Percentiles rank a stretch among this genome's conserved stretches.
phyloP scores from a whole-genome alignment of 2,329 filamentous ascomycete genomes.

The Chaetomiaceae sp. region DNA sequence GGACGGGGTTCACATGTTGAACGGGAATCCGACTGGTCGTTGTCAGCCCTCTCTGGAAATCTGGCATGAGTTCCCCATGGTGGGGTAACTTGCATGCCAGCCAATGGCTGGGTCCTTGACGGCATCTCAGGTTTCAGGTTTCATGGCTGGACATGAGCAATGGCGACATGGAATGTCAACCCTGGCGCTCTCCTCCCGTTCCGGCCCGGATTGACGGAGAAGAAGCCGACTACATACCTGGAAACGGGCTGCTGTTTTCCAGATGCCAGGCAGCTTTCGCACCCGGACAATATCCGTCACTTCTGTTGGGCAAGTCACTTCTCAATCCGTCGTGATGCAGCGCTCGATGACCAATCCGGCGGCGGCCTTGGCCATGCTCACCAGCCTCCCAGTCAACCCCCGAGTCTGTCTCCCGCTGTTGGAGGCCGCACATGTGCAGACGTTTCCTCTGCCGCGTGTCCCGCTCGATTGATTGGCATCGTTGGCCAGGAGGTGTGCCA shows the following conservation, averaged over 20 bases:
- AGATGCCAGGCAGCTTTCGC: no score
- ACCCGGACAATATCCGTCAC: no score
- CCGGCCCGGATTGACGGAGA: slow-evolving; percentile 16
- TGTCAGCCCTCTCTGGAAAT: no score
- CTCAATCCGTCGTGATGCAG: slow-evolving; percentile 15
- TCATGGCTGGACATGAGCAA: no score
- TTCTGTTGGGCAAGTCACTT: background rate
- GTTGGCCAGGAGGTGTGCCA: background rate
- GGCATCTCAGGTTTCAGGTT: no score
- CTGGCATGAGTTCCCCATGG: no score
- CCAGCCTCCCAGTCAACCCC: background rate
- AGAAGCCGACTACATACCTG: slow-evolving; percentile 1
- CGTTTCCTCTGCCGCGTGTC: background rate
- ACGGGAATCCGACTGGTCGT: background rate
- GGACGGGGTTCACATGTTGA: slow-evolving; percentile 8
- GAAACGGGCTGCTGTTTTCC: no score
- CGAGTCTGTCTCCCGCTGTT: background rate
- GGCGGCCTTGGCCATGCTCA: background rate
- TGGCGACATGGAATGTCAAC: background rate
- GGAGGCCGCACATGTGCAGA: slow-evolving; percentile 8
- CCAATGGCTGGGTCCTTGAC: no score
- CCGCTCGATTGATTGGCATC: background rate
- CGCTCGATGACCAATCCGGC: background rate
- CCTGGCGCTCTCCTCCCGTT: background rate
- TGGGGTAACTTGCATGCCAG: no score